Base-by-base conservation (phyloP, 2,329 filamentous ascomycete genomes). In the Monilinia laxa region DNA sequence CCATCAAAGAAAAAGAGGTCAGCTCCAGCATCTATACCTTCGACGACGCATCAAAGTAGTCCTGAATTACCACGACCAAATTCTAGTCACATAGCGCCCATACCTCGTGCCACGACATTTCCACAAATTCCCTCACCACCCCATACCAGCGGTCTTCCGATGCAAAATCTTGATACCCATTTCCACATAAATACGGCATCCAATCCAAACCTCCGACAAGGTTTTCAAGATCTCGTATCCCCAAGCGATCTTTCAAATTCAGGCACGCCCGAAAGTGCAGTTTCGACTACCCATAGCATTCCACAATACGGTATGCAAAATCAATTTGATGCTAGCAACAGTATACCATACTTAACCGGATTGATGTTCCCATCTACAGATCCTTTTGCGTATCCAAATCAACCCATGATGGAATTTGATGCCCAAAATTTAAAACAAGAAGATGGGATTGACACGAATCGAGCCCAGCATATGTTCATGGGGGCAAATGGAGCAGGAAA, bases 281-380 rank as follows among this genome's bases (percentile, higher is more conserved):
- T 65, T 28, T 70, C 71, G 3, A 67, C 57, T 40, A 74, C 65
- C 53, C 70, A 25, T 66, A 67, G 14, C 67, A 67, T 38, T 18
- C 59, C 68, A 51, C 67, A 65, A 25, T 75, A 72, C 45, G 62
- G 69, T 12, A 49, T 69, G 4, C 69, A 67, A 47, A 57, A 81
- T 75, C 72, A 78, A 81, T 71, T 79, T 78, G 66, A 68, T 23
- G 63, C 65, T 25, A 70, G 69, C 38, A 69, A 71, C 47, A 70
- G 70, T 10, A 62, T 93, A 20, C 85, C 90, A 70, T 90, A 91
- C 75, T 83, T 93, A 9, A 89, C 89, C 67, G 86, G 88, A 4
- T 86, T 93, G 79, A 93, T 94, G 89, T 94, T 94, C 73, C 88
- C 90, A 1, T 89, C 90, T 0, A 84, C 86, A 45, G 90, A 94